These are phyloP conservation scores for Rosa multiflora DNA, from an alignment of 306 rosid genomes.

Conservation along the genomic window DNA sequence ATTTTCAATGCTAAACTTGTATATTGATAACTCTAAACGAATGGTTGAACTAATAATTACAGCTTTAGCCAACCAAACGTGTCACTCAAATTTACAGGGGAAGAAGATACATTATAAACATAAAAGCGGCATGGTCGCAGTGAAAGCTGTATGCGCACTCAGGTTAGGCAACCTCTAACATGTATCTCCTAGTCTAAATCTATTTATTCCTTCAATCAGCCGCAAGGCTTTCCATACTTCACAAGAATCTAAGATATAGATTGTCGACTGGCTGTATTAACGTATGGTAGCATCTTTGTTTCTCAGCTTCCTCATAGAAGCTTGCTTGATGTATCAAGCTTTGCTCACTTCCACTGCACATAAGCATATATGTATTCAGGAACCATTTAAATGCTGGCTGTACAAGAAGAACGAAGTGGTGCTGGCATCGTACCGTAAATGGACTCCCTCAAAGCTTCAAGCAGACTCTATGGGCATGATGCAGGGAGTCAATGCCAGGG, in stretches of 20 bases:
- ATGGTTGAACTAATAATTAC: neutral
- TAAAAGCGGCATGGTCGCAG: neutral
- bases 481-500: slow-evolving; percentile 22
- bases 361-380: neutral
- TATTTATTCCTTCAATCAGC: neutral
- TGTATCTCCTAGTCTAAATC: neutral
- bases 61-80: neutral
- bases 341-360: slow-evolving; percentile 12
- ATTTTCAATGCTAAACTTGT: neutral
- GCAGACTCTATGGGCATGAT: slow-evolving; percentile 16
- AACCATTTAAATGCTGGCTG: slow-evolving; percentile 18
- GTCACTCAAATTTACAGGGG: neutral
- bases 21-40: neutral
- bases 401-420: slow-evolving; percentile 11
- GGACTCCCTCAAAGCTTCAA: slow-evolving; percentile 30
- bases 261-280: neutral
- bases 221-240: slow-evolving; percentile 22
- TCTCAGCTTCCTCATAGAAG: slow-evolving; percentile 17
- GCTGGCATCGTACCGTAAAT: slow-evolving; percentile 7
- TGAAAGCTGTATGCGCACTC: neutral
- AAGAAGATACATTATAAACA: neutral
- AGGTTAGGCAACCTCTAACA: slow-evolving; percentile 4
- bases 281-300: slow-evolving; percentile 7
- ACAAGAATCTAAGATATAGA: slow-evolving; percentile 19
- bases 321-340: slow-evolving; percentile 19